Base-by-base conservation (phyloP, 2,329 filamentous ascomycete genomes). In the Colletotrichum sp. region DNA sequence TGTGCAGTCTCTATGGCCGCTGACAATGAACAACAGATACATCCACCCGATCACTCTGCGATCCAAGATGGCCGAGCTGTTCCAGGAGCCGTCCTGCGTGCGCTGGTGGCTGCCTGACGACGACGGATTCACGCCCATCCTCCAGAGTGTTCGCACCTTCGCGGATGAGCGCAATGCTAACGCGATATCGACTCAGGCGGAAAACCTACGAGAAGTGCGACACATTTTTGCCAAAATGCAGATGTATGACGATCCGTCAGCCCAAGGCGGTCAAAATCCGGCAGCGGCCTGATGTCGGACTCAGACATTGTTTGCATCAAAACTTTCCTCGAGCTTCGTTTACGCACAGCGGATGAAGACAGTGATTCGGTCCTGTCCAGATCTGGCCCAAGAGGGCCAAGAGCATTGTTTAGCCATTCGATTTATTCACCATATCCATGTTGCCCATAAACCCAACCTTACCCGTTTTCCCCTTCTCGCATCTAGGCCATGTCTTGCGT, bases 61-160 rank as follows among this genome's bases (percentile, higher is more conserved):
- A 74, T 88, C 87, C 36, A 93, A 93, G 78, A 94, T 99, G 90
- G 92, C 94, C 36, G 90, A 94, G 63, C 84, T 95, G 28, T 98
- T 97, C 89, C 88, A 90, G 76, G 91, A 95, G 59, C 90, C 92
- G 16, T 92, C 93, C 24, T 92, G 96, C 69, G 91, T 91, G 60
- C 89, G 93, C 73, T 98, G 96, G 95, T 99, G 97, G 97, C 90
- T 98, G 4, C 95, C 96, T 4, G 91, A 97, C 82, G 92, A 95
- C 77, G 94, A 96, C 86, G 92, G 91, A 3, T 94, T 94, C 80
- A 93, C 91, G 13, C 90, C 91, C 1, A 91, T 98, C 57, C 89
- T 98, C 70, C 93, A 93, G 68, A 93, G 91, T 70, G 93, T 98
- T 77, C 93, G 96, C 24, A 90, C 92, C 57, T 96, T 98, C 84